Evolutionary conservation across 257 asterid species (phyloP), one percentile per base, ranked within the genome.

Genomic region (Nicotiana undulata): DNA sequence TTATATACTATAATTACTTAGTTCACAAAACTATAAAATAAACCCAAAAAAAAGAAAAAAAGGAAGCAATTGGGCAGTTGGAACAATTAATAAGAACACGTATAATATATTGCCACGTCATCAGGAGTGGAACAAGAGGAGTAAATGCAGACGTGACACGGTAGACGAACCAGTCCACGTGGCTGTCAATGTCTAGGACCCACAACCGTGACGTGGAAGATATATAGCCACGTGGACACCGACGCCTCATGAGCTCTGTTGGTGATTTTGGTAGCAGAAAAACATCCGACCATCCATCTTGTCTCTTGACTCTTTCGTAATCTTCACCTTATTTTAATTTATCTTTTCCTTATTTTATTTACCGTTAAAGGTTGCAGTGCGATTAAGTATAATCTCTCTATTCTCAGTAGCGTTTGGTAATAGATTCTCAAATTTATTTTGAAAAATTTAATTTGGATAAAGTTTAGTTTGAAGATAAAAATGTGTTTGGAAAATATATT

Each of bases 111-210:
- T 80, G 83, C 81, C 81, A 83, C 65, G 65, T 58, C 16, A 65
- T 46, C 84, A 20, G 31, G 6, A 31, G 65, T 9, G 29, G 51
- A 75, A 72, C 83, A 64, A 60, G 53, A 0, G 22, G 15, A 84
- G 79, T 84, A 67, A 46, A 10, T 17, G 32, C 63, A 63, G 90
- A 82, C 86, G 84, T 46, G 80, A 75, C 68, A 16, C 15, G 61
- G 4, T 20, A 63, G 67, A 52, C 15, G 81, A 34, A 53, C 20
- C 37, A 46, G n/a, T 80, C 91, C 87, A 90, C 84, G 90, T 87
- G 88, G 89, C 80, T 16, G 88, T 87, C 90, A 44, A 34, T 74
- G 4, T 87, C 92, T 34, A 59, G 87, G 86, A 12, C 85, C 89
- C 63, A 29, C 37, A 4, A 6, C 10, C 40, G 15, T 60, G 63